A percentile compares a stretch with the other conserved stretches of the same genome.
These are phyloP conservation scores for Apophysomyces sp. DNA, from an alignment of 371 early-diverging fungal genomes.

Conservation along the genomic window DNA sequence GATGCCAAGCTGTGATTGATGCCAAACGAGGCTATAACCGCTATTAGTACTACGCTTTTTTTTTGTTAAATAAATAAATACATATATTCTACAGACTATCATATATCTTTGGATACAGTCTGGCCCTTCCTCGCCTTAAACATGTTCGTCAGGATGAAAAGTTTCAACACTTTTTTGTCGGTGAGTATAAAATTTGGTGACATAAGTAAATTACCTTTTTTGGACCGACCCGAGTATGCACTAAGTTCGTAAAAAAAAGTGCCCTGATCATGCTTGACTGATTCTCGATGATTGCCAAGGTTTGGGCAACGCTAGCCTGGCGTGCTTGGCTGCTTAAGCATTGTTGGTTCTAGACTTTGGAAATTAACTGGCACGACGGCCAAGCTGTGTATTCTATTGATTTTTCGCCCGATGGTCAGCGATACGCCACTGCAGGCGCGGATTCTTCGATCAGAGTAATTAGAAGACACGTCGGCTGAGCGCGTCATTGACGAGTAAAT, in stretches of 20 bases:
- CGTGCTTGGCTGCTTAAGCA: not conserved
- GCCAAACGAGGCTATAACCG: too few species aligned
- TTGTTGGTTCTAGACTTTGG: conserved; percentile 55
- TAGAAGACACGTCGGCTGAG: not conserved
- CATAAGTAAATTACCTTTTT: not conserved
- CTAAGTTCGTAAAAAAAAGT: not conserved
- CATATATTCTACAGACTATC: too few species aligned
- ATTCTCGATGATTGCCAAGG: conserved; percentile 1
- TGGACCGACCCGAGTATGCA: not conserved
- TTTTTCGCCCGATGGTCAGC: conserved; percentile 71
- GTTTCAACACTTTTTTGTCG: too few species aligned
- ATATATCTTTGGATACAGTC: too few species aligned
- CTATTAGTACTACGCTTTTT: too few species aligned
- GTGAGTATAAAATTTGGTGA: too few species aligned
- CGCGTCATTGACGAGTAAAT: not conserved
- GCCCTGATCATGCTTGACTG: not conserved
- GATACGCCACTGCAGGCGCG: conserved; percentile 92
- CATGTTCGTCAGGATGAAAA: too few species aligned
- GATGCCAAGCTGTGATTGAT: too few species aligned
- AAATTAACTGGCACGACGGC: conserved; percentile 95
- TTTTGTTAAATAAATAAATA: too few species aligned
- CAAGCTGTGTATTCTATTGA: conserved; percentile 89
- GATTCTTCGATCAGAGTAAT: conserved; percentile 87
- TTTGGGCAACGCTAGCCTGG: not conserved
- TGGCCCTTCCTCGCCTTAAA: too few species aligned